phyloP scores from a whole-genome alignment of 2,329 filamentous ascomycete genomes.

The Fusarium sp. region DNA sequence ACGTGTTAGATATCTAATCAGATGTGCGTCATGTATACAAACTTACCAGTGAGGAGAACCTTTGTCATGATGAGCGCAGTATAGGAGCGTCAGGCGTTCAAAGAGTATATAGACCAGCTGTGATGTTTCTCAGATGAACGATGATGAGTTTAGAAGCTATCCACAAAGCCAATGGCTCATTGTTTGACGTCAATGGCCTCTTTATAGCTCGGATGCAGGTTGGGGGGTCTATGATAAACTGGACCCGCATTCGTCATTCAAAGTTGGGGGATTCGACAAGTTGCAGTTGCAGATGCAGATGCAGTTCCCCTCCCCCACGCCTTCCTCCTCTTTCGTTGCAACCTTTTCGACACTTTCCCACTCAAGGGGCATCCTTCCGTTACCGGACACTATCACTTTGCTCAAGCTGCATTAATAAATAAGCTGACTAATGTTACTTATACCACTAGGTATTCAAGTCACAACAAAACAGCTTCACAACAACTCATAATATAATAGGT shows the following conservation, averaged over 20 bases:
- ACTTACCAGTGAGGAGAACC: conserved; percentile 48
- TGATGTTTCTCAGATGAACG: neutral
- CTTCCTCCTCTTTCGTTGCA: conserved; percentile 18
- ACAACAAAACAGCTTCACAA: neutral
- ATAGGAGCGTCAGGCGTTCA: neutral
- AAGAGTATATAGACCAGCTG: neutral
- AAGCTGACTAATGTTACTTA: neutral
- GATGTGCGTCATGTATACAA: neutral
- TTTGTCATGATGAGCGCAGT: conserved; percentile 44
- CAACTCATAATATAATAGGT: neutral
- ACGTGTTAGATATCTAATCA: conserved; percentile 12
- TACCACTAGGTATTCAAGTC: neutral
- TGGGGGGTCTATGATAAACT: conserved; percentile 25
- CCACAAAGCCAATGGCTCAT: neutral
- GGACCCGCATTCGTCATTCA: conserved; percentile 43
- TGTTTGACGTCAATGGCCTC: conserved; percentile 18
- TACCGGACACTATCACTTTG: conserved; percentile 10
- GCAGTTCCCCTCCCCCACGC: conserved; percentile 22
- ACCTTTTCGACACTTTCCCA: neutral
- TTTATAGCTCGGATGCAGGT: conserved; percentile 7
- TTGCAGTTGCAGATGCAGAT: neutral
- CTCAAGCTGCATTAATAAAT: neutral
- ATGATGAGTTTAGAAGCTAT: neutral
- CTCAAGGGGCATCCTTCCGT: conserved; percentile 1
- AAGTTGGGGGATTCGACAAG: conserved; percentile 29